These are phyloP conservation scores for Powellomyces hirtus DNA, from an alignment of 192 early-diverging fungal genomes.

Conservation along the genomic window DNA sequence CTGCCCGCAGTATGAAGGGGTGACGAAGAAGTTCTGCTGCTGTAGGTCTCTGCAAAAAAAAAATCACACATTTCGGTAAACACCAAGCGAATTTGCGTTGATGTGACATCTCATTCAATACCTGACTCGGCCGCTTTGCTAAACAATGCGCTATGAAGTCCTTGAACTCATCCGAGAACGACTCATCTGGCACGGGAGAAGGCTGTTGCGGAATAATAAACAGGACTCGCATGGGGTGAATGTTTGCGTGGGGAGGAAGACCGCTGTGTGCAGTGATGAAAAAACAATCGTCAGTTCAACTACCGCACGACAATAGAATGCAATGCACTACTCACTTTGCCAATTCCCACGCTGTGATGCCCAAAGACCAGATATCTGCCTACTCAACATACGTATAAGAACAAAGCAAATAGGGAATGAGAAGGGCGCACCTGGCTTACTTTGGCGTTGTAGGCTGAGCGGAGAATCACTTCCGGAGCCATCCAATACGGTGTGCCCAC, in stretches of 20 bases:
- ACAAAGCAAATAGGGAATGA: background rate
- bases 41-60: background rate
- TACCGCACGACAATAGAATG: background rate
- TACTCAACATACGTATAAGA: constrained; percentile 40
- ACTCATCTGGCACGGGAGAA: constrained; percentile 27
- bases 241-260: constrained; percentile 46
- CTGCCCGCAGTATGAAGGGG: constrained; percentile 21
- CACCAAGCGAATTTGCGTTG: background rate
- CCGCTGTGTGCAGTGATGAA: constrained; percentile 26
- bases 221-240: constrained; percentile 44
- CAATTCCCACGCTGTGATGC: constrained; percentile 62
- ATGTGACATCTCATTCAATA: background rate
- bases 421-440: constrained; percentile 40
- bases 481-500: constrained; percentile 49
- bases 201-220: constrained; percentile 46
- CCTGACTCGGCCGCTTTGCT: constrained; percentile 20
- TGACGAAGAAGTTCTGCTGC: constrained; percentile 26
- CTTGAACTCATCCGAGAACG: constrained; percentile 16
- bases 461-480: constrained; percentile 52
- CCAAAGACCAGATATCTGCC: constrained; percentile 59
- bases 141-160: constrained; percentile 40
- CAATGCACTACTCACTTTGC: constrained; percentile 7
- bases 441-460: constrained; percentile 50
- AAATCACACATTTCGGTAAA: background rate
- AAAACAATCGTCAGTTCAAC: background rate